These are phyloP conservation scores for Phyllosticta paracitricarpa DNA, from an alignment of 2,329 filamentous ascomycete species.

Conservation along the genomic window DNA sequence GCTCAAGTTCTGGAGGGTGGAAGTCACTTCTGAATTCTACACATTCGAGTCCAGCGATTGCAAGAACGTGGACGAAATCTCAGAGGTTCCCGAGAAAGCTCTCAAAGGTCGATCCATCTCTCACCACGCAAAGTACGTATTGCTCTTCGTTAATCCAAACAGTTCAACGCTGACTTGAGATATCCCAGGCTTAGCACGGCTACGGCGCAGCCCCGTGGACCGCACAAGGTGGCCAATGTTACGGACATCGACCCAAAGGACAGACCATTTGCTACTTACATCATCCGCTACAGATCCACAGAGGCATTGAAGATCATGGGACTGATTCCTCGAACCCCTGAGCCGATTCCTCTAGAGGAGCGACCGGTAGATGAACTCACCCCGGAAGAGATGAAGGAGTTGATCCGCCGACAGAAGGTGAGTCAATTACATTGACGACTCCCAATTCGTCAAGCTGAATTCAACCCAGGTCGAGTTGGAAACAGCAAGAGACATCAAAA, in stretches of 20 bases:
- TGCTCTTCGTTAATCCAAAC: not conserved
- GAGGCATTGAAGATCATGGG: constrained; percentile 22
- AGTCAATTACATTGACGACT: not conserved
- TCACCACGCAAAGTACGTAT: constrained; percentile 14
- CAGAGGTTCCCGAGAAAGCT: constrained; percentile 15
- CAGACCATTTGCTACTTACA: constrained; percentile 19
- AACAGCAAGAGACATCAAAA: not conserved
- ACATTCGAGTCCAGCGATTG: too few relatives aligned
- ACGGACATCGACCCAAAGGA: too few relatives aligned
- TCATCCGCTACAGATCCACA: constrained; percentile 21
- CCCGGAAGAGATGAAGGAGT: constrained; percentile 17
- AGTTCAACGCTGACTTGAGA: not conserved
- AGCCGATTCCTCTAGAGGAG: constrained; percentile 18
- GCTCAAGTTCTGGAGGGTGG: constrained; percentile 12
- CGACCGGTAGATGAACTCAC: constrained; percentile 15
- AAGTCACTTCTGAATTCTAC: not conserved
- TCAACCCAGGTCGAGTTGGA: not conserved
- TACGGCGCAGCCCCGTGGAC: too few relatives aligned
- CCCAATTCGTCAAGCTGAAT: not conserved
- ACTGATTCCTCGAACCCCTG: constrained; percentile 22
- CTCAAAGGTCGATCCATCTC: constrained; percentile 17
- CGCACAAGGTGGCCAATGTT: too few relatives aligned
- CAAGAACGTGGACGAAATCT: not conserved
- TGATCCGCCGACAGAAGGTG: constrained; percentile 16
- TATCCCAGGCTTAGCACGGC: not conserved